A percentile compares a stretch with the other conserved stretches of the same genome.
Evolutionary conservation across 164 flowering plant genomes (phyloP).

Genomic region (Chimonanthus salicifolius): DNA sequence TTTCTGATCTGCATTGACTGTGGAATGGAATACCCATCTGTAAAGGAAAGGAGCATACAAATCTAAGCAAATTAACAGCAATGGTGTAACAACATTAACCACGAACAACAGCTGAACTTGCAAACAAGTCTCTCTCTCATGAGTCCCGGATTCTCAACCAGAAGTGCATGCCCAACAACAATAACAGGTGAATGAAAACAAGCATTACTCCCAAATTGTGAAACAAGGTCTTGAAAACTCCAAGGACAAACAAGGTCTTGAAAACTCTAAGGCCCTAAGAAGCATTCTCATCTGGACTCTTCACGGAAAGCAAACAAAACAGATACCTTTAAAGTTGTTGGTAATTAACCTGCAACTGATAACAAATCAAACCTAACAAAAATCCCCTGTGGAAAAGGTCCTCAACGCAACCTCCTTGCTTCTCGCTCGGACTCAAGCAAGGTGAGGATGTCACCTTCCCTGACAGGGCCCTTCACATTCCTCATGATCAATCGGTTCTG

Average conservation of each 20-base stretch:
- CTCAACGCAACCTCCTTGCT: slow-evolving; percentile 19
- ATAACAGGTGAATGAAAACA: no score
- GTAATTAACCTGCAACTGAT: not conserved
- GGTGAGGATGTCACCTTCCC: slow-evolving; percentile 19
- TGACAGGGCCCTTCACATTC: slow-evolving; percentile 19
- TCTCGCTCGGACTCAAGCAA: slow-evolving; percentile 20
- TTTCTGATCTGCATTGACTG: no score
- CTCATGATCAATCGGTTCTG: slow-evolving; percentile 19
- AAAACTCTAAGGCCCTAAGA: not conserved
- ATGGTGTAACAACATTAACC: no score
- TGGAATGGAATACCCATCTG: no score
- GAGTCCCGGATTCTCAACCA: no score
- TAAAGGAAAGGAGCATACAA: no score
- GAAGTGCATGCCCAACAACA: no score
- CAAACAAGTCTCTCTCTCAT: no score
- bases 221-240: not conserved
- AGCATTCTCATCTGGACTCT: not conserved
- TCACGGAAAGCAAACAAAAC: not conserved
- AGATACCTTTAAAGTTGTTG: not conserved
- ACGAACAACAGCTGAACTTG: no score
- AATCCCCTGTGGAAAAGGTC: not conserved
- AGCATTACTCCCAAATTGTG: no score
- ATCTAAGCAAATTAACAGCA: no score
- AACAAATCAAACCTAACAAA: not conserved
- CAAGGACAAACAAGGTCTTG: not conserved